Evolutionary conservation across 352 stramenopile genomes (phyloP).

Genomic region (Globisporangium nagaii): DNA sequence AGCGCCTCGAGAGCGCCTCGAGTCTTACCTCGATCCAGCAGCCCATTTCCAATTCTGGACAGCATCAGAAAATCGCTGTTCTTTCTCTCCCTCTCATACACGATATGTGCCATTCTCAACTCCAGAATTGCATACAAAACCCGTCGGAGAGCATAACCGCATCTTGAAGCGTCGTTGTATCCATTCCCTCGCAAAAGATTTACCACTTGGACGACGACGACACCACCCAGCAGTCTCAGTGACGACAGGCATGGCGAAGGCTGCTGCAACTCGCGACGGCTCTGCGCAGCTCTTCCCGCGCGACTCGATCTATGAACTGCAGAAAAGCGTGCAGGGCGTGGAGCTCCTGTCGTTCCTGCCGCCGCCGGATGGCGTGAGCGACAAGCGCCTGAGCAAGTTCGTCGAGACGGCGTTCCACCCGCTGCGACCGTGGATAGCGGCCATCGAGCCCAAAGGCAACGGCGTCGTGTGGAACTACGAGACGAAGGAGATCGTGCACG

Average conservation of each 20-base stretch:
- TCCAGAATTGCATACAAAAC: too few relatives aligned
- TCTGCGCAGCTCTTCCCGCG: constrained; percentile 15
- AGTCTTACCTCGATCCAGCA: background rate
- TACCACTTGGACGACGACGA: too few relatives aligned
- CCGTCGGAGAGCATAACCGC: too few relatives aligned
- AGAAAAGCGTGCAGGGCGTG: constrained; percentile 40
- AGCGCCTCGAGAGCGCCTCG: too few relatives aligned
- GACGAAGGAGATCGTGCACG: constrained; percentile 46
- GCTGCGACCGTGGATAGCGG: constrained; percentile 59
- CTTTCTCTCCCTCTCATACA: too few relatives aligned
- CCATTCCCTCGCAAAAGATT: too few relatives aligned
- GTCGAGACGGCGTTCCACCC: constrained; percentile 62
- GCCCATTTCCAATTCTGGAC: constrained; percentile 3
- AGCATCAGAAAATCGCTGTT: too few relatives aligned
- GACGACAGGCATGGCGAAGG: constrained; percentile 3
- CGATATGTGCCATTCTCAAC: too few relatives aligned
- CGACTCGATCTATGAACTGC: constrained; percentile 59
- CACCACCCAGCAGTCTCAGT: too few relatives aligned
- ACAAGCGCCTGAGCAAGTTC: constrained; percentile 70
- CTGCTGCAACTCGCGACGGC: too few relatives aligned
- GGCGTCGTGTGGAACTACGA: constrained; percentile 75
- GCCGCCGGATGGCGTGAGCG: constrained; percentile 37
- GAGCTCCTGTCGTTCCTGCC: constrained; percentile 47
- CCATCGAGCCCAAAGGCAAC: constrained; percentile 53
- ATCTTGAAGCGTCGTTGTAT: too few relatives aligned